These are phyloP conservation scores for Bacidia gigantensis DNA, from an alignment of 495 filamentous ascomycete species.

Conservation along the genomic window DNA sequence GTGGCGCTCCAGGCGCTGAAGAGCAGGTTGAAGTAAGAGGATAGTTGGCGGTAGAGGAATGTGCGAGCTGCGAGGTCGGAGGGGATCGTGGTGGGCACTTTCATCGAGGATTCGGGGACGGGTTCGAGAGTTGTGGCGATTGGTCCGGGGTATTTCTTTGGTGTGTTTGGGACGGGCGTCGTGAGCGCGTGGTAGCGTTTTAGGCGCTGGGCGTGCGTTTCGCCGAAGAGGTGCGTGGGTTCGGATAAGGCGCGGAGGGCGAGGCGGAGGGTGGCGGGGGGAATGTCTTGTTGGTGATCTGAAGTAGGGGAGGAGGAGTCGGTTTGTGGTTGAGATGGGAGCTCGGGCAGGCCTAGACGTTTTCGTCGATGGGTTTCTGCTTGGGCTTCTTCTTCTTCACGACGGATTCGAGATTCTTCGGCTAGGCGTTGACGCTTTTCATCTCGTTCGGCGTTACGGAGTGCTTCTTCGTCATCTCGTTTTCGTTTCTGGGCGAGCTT, in stretches of 20 bases:
- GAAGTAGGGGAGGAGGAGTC: conserved; percentile 26
- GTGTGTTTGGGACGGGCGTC: conserved; percentile 29
- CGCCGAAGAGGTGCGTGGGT: conserved; percentile 68
- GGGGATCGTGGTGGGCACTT: conserved; percentile 49
- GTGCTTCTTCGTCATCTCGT: conserved; percentile 73
- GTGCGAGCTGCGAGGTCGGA: conserved; percentile 35
- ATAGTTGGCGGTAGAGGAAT: conserved; percentile 74
- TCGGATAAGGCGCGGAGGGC: conserved; percentile 60
- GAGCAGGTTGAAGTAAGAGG: conserved; percentile 87
- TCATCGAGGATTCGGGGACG: conserved; percentile 77
- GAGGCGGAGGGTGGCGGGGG: conserved; percentile 51
- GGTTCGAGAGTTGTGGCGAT: conserved; percentile 61
- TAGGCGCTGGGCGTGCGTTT: conserved; percentile 55
- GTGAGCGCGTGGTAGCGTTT: conserved; percentile 52
- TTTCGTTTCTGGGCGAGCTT: conserved; percentile 65
- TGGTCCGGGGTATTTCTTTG: conserved; percentile 42
- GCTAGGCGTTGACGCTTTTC: conserved; percentile 69
- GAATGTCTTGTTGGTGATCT: conserved; percentile 60
- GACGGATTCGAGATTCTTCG: conserved; percentile 54
- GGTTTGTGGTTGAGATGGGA: conserved; percentile 33
- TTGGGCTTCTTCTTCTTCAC: conserved; percentile 56
- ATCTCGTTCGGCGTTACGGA: conserved; percentile 51
- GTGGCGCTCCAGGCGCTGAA: conserved; percentile 75
- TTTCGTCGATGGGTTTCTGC: conserved; percentile 41
- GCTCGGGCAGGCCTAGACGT: conserved; percentile 55